Evolutionary conservation across 2,329 filamentous ascomycete species (phyloP), one percentile per base, ranked within the genome.

Genomic region (Neopestalotiopsis rosae): DNA sequence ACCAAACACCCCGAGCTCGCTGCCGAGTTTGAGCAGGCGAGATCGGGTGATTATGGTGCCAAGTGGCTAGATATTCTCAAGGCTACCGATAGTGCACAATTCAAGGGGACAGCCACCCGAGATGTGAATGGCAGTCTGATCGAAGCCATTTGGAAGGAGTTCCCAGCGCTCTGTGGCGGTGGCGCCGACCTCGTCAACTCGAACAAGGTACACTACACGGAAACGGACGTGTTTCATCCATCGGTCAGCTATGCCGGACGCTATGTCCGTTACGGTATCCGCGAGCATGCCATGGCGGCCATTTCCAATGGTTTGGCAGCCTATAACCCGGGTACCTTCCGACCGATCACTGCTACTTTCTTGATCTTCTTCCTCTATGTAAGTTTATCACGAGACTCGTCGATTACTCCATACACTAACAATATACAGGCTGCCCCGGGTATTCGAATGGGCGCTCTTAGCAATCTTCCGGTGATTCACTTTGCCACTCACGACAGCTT

Each of bases 221-320:
- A 34, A 9, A 5, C 45, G 20, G 17, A 32, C 7, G 30, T 61
- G 74, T 74, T 73, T 73, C 4, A 67, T 71, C 34, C 64, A 73
- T 9, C 66, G 67, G 4, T 68, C 75, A 14, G 61, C 70, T 69
- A 69, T 34, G 61, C 63, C 12, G 68, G 68, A 14, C 65, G 68
- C 2, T 69, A 69, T 17, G 67, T 69, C 49, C 88, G 88, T 76
- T 90, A 84, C 75, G 88, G 88, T 52, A 85, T 90, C 67, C 85
- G 88, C 5, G 88, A 90, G 72, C 88, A 90, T 73, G 88, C 87
- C 69, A 91, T 91, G 89, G 83, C 83, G 3, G 78, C 84, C 40
- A 85, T 89, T 38, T 83, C 84, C 5, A 89, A 89, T 74, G 89
- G 89, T 1, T 77, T 91, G 5, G 88, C 89, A 0, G 89, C 89